Base-by-base conservation (phyloP, 257 asterid species). In the Pogostemon cablin region DNA sequence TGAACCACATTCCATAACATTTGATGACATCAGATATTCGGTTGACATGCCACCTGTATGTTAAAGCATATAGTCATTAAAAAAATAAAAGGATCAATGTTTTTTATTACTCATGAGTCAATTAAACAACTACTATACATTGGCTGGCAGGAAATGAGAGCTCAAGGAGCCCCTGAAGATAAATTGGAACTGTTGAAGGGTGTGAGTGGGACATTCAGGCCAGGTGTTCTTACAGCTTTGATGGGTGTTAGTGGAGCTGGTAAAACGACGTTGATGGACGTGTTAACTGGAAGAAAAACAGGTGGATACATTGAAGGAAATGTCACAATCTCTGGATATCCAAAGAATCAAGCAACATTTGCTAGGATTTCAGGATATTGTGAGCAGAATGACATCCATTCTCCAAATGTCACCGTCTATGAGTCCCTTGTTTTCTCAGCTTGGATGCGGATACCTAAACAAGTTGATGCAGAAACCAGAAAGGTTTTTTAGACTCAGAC, bases 211-310 rank as follows among this genome's bases (percentile, higher is more conserved):
- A 78, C 87, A 35, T 78, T 85, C 62, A 76, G 84, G 75, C 84
- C 86, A 8, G 90, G 86, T 12, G 84, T 81, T 80, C 85, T 84
- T 48, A 81, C 89, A 53, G 89, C 89, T 62, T 67, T 84, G 64
- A 81, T 86, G 87, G 89, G 91, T 9, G 84, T 84, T 46, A 86
- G 88, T 49, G 91, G 89, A 42, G 89, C 87, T 9, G 91, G 89
- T 55, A 86, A 86, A 71, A 86, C 89, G 7, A 84, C 91, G 1
- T 43, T 86, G 60, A 81, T 86, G 88, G 91, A 83, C 12, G 88
- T 86, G 7, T 76, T 83, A 64, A 81, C 87, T 1, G 82, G 88
- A 32, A 74, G 88, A 72, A 86, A 86, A 78, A 86, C 84, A 0
- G 84, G 88, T 10, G 91, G 88, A 69, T 82, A 86, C 41, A 80